Base-by-base conservation (phyloP, 1,284 basidiomycete species). In the Entoloma clypeatum region DNA sequence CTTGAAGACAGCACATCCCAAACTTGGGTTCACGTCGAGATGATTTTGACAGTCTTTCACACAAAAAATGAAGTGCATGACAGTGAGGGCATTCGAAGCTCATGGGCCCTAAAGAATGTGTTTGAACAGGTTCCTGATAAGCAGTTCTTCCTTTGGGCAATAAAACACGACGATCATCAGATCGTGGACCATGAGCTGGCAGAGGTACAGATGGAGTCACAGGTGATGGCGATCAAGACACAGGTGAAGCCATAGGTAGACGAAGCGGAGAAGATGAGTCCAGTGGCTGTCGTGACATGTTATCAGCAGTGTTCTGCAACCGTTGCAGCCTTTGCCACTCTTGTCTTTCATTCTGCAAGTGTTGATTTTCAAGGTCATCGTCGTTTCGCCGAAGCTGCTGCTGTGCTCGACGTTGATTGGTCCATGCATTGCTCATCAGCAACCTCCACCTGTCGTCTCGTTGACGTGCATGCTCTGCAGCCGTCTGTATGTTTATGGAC, bases 121-220 rank as follows among this genome's bases (percentile, higher is more conserved):
- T 34, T 8, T 34, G 32, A 2, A 34, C 3, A 22, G 32, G 32
- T 22, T 34, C 32, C 32, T 13, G 3, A 64, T 51, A 0, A 49
- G 45, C 21, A 61, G 39, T n/a, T n/a, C n/a, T n/a, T 53, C 49
- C 30, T 22, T 39, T 26, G 25, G n/a, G 24, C 24, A 34, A n/a
- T n/a, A 22, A 22, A 13, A 22, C 32, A 34, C 32, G 18, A 3
- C 7, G 25, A 26, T 26, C 8, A 6, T 22, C 24, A 13, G 32
- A 7, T n/a, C n/a, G 25, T 26, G 25, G 25, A 7, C 8, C 8
- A 7, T 14, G 25, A 7, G 25, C 8, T 26, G 13, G 2, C 3
- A 19, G 30, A 9, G 32, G 32, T 10, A 13, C 7, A 19, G 7
- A 22, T 22, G 32, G 9, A 6, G 7, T 18, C 24, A 22, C 19